Percentiles rank a stretch among this genome's conserved stretches.
Conservation (phyloP, 345 rosid species). For the Citrus glauca region DNA sequence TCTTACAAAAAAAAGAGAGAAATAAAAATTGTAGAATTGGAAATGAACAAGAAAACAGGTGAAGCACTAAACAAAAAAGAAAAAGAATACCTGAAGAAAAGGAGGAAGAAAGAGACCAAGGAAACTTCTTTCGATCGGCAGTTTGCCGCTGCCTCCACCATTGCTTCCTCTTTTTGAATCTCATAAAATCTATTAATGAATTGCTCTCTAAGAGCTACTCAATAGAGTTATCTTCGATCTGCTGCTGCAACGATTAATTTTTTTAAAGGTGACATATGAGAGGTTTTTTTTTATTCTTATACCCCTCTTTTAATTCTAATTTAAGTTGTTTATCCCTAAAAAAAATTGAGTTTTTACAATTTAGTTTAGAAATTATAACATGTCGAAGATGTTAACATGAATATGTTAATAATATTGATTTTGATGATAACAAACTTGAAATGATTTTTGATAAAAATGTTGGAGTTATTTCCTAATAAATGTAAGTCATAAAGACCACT, state of each 20-base stretch:
- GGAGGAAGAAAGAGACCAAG: constrained; percentile 78
- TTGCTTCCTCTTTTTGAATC: constrained; percentile 48
- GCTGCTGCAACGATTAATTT: constrained; percentile 9
- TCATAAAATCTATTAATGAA: constrained; percentile 80
- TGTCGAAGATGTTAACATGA: no score
- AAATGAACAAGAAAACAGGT: not conserved
- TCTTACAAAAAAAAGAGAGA: no score
- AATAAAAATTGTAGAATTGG: not conserved
- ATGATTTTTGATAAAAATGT: no score
- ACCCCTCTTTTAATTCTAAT: no score
- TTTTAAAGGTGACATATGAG: constrained; percentile 10
- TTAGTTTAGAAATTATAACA: no score
- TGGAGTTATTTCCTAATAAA: no score
- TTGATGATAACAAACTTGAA: no score
- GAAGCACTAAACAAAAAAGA: not conserved
- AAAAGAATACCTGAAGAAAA: constrained; percentile 54
- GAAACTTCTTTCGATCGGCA: constrained; percentile 75
- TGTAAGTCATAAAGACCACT: no score
- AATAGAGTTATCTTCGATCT: constrained; percentile 28
- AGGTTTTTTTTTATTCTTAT: not conserved
- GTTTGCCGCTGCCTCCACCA: constrained; percentile 36
- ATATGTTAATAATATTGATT: no score
- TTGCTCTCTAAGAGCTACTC: constrained; percentile 9
- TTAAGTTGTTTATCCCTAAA: no score
- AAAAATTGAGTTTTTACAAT: no score